These are phyloP conservation scores for Phascolomyces articulosus DNA, from an alignment of 371 early-diverging fungal genomes.

Conservation along the genomic window DNA sequence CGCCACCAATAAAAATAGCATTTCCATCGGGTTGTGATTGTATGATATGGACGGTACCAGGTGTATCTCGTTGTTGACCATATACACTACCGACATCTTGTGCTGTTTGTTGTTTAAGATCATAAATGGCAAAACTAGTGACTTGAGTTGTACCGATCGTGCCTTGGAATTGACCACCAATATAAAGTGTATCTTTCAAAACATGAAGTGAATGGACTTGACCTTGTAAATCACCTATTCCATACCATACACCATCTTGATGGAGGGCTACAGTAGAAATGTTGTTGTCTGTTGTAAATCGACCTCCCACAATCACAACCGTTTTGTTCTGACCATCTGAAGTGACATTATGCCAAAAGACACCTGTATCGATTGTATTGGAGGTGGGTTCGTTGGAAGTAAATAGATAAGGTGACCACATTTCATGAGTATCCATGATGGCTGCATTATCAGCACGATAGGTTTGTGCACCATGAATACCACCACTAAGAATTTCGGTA, in stretches of 20 bases:
- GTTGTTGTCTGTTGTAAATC: constrained; percentile 21
- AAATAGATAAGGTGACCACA: constrained; percentile 16
- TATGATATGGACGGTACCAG: constrained; percentile 46
- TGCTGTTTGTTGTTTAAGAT: constrained; percentile 18
- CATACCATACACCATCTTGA: constrained; percentile 32
- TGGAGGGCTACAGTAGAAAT: constrained; percentile 29
- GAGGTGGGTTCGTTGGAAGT: too few species aligned
- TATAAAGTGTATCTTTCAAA: constrained; percentile 24
- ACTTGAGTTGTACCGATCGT: constrained; percentile 3
- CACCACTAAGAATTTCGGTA: constrained; percentile 21
- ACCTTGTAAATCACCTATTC: constrained; percentile 27
- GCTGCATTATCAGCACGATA: constrained; percentile 28
- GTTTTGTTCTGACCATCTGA: constrained; percentile 17
- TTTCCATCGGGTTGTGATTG: constrained; percentile 33
- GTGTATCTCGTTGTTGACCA: constrained; percentile 15
- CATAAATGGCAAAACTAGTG: constrained; percentile 37
- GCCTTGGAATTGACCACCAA: constrained; percentile 41
- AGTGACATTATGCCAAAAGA: constrained; percentile 35
- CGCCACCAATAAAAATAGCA: constrained; percentile 54
- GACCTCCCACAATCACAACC: constrained; percentile 33
- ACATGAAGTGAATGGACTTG: constrained; percentile 26
- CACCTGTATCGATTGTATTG: constrained; percentile 31
- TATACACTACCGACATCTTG: constrained; percentile 27
- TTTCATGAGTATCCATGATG: not conserved
- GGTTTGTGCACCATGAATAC: constrained; percentile 34